These are phyloP conservation scores for Aspergillus nanangensis DNA, from an alignment of 495 filamentous ascomycete genomes.

Conservation along the genomic window DNA sequence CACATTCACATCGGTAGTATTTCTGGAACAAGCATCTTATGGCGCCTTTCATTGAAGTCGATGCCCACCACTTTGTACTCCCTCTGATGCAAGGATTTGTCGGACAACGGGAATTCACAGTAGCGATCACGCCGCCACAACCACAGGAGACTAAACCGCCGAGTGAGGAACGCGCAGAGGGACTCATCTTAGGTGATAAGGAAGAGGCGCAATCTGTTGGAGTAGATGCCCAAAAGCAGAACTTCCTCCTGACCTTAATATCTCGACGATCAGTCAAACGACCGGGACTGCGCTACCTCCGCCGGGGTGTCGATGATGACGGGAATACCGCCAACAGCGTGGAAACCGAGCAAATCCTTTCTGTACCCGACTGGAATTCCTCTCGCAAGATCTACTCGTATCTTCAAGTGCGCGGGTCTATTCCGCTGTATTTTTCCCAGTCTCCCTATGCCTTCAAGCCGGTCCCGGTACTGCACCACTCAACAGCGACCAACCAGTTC, in stretches of 20 bases:
- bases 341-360: slow-evolving; percentile 91
- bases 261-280: slow-evolving; percentile 80
- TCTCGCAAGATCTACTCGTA: slow-evolving; percentile 71
- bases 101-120: slow-evolving; percentile 75
- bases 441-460: slow-evolving; percentile 91
- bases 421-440: slow-evolving; percentile 91
- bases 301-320: slow-evolving; percentile 85
- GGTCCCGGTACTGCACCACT: slow-evolving; percentile 73
- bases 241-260: slow-evolving; percentile 77
- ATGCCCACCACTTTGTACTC: slow-evolving; percentile 58
- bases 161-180: slow-evolving; percentile 23
- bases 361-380: slow-evolving; percentile 55
- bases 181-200: slow-evolving; percentile 27
- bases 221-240: slow-evolving; percentile 24
- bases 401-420: slow-evolving; percentile 79
- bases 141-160: slow-evolving; percentile 5
- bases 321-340: slow-evolving; percentile 87
- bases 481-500: slow-evolving; percentile 64
- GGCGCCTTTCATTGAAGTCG: slow-evolving; percentile 65
- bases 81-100: slow-evolving; percentile 95
- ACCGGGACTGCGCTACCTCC: slow-evolving; percentile 83
- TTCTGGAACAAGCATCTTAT: slow-evolving; percentile 88
- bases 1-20: no score
- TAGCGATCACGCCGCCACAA: slow-evolving; percentile 36
- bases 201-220: slow-evolving; percentile 23